Base-by-base conservation (phyloP, 805 yeast species). In the Ogataea glucozyma region DNA sequence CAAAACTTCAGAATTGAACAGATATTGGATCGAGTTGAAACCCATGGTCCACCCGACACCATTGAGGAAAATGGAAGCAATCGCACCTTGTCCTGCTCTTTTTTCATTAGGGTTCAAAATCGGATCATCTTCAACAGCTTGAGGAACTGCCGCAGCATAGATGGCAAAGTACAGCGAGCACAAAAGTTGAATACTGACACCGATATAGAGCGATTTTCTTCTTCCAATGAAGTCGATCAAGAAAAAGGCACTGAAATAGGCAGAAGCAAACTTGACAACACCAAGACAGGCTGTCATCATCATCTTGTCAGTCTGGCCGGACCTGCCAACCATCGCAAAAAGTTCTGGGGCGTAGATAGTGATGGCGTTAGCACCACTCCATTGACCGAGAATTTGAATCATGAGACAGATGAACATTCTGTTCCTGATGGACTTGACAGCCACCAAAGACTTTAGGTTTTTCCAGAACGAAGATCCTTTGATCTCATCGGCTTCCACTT, bases 11-110 rank as follows among this genome's bases (percentile, higher is more conserved):
- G 82, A 69, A 45, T 76, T 76, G 51, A 78, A 60, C 49, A 78
- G 64, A 53, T 77, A 78, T 56, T 78, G 82, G 37, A 76, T 64
- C 0, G 78, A 65, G 60, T 78, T 78, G 72, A 76, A 78, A 26
- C 83, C 83, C 60, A 78, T 57, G 23, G 79, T 72, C 83, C 83
- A 78, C 26, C 81, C 81, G 17, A 69, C 65, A 51, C 83, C 83
- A 23, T 70, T 65, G 26, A 77, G 51, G 51, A 64, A 77, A 20
- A 78, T 52, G 36, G 76, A 69, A 1, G 79, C 79, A 51, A 78
- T 57, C 7, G 81, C 82, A 38, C 66, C 77, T 38, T 64, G 57
- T 24, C 75, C 65, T 2, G 79, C 79, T 4, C 53, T 49, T 17
- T 47, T 42, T 44, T 69, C 58, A 3, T 70, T 54, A 0, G 63